Evolutionary conservation across 2,329 filamentous ascomycete species (phyloP), one percentile per base, ranked within the genome.

Genomic region (Helminthosporium solani): DNA sequence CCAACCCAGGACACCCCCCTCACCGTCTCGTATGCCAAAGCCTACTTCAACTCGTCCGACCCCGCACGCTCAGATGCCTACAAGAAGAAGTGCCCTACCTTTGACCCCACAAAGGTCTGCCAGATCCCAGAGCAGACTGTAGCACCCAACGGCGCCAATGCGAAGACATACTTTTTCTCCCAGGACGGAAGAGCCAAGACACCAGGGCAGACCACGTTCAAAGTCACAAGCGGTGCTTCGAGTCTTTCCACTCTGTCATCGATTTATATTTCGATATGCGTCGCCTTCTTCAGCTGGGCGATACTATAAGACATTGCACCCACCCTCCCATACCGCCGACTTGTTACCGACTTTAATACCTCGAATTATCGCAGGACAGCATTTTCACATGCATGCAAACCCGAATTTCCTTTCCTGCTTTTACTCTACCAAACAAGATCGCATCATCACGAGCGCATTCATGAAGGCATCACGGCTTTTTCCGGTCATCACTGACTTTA

Each of bases 1-100:
- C 87, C 88, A 0, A 54, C 56, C 0, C 52, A 73, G 27, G 84
- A 90, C 57, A 81, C 87, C 0, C 70, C 78, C 15, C 74, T 88
- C 57, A 80, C 77, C 6, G 76, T 91, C 19, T 79, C 76, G 30
- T 90, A 90, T 60, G 78, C 90, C 46, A 89, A 88, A 66, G 84
- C 84, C 0, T 92, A 91, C 68, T 92, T 90, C 73, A 91, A 91
- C 73, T 84, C 84, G 14, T 84, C 84, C 18, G 56, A 66, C 23
- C 50, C 54, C 0, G 55, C 56, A 8, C 58, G 60, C 19, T 57
- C 58, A 25, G 55, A 65, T 25, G 60, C 40, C 7, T 67, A 70
- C 55, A 58, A 50, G 40, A 50, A 63, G 30, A 61, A 64, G 12
- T 71, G 68, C 46, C 53, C 62, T 2, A 59, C 25, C 3, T 64